Evolutionary conservation across 371 early-diverging fungal species (phyloP), one percentile per base, ranked within the genome.

Genomic region (Mucor sp.): DNA sequence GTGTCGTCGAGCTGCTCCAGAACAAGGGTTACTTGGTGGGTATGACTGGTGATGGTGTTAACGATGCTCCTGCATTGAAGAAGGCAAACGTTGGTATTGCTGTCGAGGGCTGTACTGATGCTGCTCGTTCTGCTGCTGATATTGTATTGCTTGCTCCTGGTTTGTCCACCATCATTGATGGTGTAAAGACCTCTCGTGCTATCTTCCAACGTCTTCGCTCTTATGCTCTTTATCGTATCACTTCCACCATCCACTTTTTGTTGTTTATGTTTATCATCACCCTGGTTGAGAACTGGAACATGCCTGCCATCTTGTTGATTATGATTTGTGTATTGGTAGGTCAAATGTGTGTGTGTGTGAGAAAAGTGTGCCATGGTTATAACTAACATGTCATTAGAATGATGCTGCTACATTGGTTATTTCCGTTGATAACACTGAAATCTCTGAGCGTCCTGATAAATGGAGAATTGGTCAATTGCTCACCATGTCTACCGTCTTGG

Each of bases 371-470:
- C 1, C 3, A 58, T 58, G 33, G 55, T 11, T 37, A 37, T 14
- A 37, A 32, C 9, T 27, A 19, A 28, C 32, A 33, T 32, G 6
- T 3, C 19, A 32, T 15, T 72, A 82, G 65, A 95, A 95, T 79
- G 96, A 96, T 69, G 92, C 94, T 9, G 96, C 96, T 12, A 95
- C 96, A 9, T 79, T 96, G 57, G 94, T 95, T 55, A 96, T 96
- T 76, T 88, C 96, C 1, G 90, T 95, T 60, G 96, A 96, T 76
- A 94, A 94, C 70, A 93, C 95, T 39, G 82, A 85, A 65, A 92
- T 95, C 67, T 94, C 94, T 2, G 73, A 72, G 9, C 76, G 81
- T 25, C 96, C 96, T 2, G 94, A 94, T 84, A 93, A 91, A 78
- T 96, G 96, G 95, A 85, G 92, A 19, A 66, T 84, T 96, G 47